A percentile compares a stretch with the other conserved stretches of the same genome.
Conservation (phyloP, 2,329 filamentous ascomycete genomes). For the Chaetoscypha palmicola region DNA sequence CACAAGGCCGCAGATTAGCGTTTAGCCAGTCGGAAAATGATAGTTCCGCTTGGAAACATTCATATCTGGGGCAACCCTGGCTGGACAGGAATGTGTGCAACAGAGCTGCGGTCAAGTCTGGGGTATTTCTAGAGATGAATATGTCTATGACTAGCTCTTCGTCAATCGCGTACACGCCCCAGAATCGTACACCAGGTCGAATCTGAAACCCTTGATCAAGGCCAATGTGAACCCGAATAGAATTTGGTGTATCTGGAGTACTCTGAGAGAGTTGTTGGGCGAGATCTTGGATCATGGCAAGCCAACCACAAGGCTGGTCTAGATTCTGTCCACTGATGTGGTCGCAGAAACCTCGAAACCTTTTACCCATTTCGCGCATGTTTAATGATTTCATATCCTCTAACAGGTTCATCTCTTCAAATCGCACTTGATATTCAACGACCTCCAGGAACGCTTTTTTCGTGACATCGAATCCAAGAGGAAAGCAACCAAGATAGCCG, state of each 20-base stretch:
- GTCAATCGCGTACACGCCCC: conserved; percentile 28
- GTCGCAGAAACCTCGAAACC: conserved; percentile 12
- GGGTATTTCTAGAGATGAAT: conserved; percentile 17
- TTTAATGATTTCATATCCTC: conserved; percentile 14
- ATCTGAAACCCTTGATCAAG: conserved; percentile 33
- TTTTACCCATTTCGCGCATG: conserved; percentile 24
- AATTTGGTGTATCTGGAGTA: conserved; percentile 29
- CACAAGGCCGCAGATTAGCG: conserved; percentile 19
- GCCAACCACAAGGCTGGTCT: conserved; percentile 10
- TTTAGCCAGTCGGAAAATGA: conserved; percentile 33
- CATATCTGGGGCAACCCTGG: conserved; percentile 29
- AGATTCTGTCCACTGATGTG: conserved; percentile 27
- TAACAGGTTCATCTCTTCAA: conserved; percentile 23
- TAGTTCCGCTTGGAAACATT: conserved; percentile 34
- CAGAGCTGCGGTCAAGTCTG: conserved; percentile 29
- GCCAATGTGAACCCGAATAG: conserved; percentile 26
- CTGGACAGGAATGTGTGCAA: conserved; percentile 36
- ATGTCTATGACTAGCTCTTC: conserved; percentile 9
- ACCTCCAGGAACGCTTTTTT: conserved; percentile 24
- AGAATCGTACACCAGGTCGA: conserved; percentile 31
- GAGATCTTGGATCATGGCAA: conserved; percentile 17
- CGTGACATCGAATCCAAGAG: conserved; percentile 25
- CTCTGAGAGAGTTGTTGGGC: conserved; percentile 13
- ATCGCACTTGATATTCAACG: conserved; percentile 20
- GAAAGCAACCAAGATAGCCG: conserved; percentile 28